These are phyloP conservation scores for Thelonectria olida DNA, from an alignment of 2,329 filamentous ascomycete genomes.

Conservation along the genomic window DNA sequence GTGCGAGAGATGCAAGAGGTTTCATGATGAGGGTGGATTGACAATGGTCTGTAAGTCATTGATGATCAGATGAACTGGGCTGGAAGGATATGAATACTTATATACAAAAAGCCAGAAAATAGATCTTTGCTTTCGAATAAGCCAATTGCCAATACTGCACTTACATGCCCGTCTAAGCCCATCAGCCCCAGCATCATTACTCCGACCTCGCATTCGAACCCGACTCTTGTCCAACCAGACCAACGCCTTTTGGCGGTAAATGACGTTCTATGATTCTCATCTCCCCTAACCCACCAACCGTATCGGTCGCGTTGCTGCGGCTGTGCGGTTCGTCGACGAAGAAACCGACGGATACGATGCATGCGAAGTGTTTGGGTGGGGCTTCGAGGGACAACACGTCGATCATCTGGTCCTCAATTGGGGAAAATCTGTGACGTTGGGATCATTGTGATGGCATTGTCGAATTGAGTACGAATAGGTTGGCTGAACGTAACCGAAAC, in stretches of 20 bases:
- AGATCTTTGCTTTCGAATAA: too few species aligned
- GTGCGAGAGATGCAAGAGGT: background rate
- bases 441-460: too few species aligned
- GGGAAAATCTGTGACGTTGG: too few species aligned
- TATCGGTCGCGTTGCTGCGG: background rate
- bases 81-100: background rate
- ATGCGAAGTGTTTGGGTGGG: background rate
- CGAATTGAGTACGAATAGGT: background rate
- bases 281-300: background rate
- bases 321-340: background rate
- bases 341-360: constrained; percentile 2
- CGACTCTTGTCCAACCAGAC: too few species aligned
- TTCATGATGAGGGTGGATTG: constrained; percentile 18
- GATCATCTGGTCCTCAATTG: background rate
- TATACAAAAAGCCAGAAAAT: background rate
- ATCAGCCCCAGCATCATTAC: background rate
- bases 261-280: background rate
- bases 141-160: too few species aligned
- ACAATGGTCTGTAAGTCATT: background rate
- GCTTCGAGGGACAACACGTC: background rate
- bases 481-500: background rate
- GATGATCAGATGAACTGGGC: background rate
- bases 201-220: too few species aligned
- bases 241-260: background rate
- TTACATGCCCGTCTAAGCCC: too few species aligned